Evolutionary conservation across 2,329 filamentous ascomycete genomes (phyloP).

Genomic region (Torrubiellomyces zombiae): DNA sequence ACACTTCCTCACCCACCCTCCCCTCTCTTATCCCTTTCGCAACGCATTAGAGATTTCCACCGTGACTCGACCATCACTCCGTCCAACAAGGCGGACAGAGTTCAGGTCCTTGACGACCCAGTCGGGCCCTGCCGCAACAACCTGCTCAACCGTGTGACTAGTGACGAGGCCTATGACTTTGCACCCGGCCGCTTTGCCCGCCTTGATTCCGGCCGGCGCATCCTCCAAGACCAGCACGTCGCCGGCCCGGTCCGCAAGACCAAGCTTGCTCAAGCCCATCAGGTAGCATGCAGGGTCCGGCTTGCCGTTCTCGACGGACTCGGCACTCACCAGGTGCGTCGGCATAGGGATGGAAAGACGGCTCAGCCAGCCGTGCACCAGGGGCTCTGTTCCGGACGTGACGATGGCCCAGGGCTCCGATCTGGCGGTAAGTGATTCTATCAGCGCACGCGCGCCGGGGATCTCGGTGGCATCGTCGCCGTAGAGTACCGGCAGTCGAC

Average conservation of each 20-base stretch:
- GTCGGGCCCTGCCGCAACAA: constrained; percentile 63
- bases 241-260: constrained; percentile 27
- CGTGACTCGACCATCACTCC: constrained; percentile 39
- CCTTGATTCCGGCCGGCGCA: constrained; percentile 66
- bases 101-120: constrained; percentile 71
- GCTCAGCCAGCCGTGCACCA: constrained; percentile 57
- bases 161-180: constrained; percentile 72
- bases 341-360: constrained; percentile 50
- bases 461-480: constrained; percentile 71
- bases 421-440: constrained; percentile 46
- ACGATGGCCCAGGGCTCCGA: constrained; percentile 74
- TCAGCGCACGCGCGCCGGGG: constrained; percentile 59
- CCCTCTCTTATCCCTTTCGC: constrained; percentile 2
- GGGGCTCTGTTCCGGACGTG: constrained; percentile 50
- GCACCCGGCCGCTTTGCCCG: constrained; percentile 76
- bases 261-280: constrained; percentile 47
- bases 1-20: constrained; percentile 1
- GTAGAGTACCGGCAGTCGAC: constrained; percentile 57
- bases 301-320: constrained; percentile 61
- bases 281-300: constrained; percentile 61
- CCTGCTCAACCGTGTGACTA: constrained; percentile 59
- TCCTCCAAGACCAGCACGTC: constrained; percentile 70
- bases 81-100: constrained; percentile 49
- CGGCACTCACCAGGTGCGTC: constrained; percentile 52
- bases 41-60: constrained; percentile 52